Evolutionary conservation across 2,329 filamentous ascomycete genomes (phyloP).

Genomic region (Apiospora malaysiana): DNA sequence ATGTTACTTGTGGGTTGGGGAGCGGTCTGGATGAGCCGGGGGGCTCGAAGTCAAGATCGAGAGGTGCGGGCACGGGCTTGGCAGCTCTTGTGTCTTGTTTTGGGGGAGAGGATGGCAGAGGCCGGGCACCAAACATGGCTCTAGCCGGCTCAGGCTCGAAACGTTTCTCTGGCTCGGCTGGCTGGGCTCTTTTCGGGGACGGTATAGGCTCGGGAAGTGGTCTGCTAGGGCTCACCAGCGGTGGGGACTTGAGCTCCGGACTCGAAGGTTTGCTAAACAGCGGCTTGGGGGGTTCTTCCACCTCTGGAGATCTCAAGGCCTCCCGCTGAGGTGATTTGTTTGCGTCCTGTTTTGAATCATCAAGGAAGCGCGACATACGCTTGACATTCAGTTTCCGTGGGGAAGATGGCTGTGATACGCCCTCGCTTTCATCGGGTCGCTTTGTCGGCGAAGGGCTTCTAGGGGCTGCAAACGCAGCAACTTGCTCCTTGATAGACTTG

Average conservation of each 20-base stretch:
- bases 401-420: slow-evolving; percentile 52
- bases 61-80: slow-evolving; percentile 24
- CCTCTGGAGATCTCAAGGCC: slow-evolving; percentile 26
- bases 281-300: slow-evolving; percentile 30
- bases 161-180: background rate
- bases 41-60: slow-evolving; percentile 33
- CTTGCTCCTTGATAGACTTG: slow-evolving; percentile 34
- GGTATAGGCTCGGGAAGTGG: slow-evolving; percentile 21
- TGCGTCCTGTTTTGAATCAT: slow-evolving; percentile 44
- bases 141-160: background rate
- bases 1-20: slow-evolving; percentile 33
- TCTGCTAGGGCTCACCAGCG: slow-evolving; percentile 18
- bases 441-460: slow-evolving; percentile 36
- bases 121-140: slow-evolving; percentile 43
- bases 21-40: slow-evolving; percentile 29
- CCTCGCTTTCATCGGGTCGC: slow-evolving; percentile 38
- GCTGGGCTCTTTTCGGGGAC: background rate
- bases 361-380: slow-evolving; percentile 64
- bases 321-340: slow-evolving; percentile 37
- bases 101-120: slow-evolving; percentile 34
- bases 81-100: slow-evolving; percentile 20
- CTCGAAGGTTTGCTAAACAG: slow-evolving; percentile 38
- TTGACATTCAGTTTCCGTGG: slow-evolving; percentile 65
- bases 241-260: slow-evolving; percentile 22
- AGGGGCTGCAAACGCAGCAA: slow-evolving; percentile 37